Conservation (phyloP, 2,329 filamentous ascomycete genomes). For the Teratosphaeria pseudoeucalypti region DNA sequence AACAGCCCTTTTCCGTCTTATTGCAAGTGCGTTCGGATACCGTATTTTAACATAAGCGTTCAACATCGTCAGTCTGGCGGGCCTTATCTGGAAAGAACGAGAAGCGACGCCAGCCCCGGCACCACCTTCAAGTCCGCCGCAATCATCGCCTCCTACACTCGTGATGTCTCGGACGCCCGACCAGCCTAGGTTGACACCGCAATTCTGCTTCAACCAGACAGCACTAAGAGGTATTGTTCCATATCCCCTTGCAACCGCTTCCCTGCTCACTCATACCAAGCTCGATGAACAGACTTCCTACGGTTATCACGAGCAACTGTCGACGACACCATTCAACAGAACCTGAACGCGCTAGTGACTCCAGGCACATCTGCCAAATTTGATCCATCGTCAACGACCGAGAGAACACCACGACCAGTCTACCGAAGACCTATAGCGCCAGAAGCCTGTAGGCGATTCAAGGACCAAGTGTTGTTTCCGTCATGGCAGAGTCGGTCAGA, state of each 20-base stretch:
- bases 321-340: conserved; percentile 88
- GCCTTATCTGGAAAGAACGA: conserved; percentile 18
- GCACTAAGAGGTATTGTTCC: conserved; percentile 35
- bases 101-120: background rate
- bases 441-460: conserved; percentile 59
- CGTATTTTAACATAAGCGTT: too few relatives aligned
- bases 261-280: conserved; percentile 22
- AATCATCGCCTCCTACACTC: conserved; percentile 3
- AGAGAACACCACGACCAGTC: conserved; percentile 44
- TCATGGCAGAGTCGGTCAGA: conserved; percentile 77
- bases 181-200: conserved; percentile 33
- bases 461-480: conserved; percentile 69
- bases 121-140: conserved; percentile 7
- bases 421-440: conserved; percentile 46
- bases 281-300: conserved; percentile 62
- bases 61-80: conserved; percentile 15
- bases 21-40: background rate
- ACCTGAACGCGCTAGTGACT: conserved; percentile 78
- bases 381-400: conserved; percentile 66
- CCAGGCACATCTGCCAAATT: conserved; percentile 58
- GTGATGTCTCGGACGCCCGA: conserved; percentile 34
- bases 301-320: conserved; percentile 72
- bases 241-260: background rate
- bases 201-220: conserved; percentile 44
- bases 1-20: background rate